Percentiles rank a stretch among this genome's conserved stretches.
phyloP scores from a whole-genome alignment of 202 grass and related monocot genomes.

The Dendrocalamus latiflorus region DNA sequence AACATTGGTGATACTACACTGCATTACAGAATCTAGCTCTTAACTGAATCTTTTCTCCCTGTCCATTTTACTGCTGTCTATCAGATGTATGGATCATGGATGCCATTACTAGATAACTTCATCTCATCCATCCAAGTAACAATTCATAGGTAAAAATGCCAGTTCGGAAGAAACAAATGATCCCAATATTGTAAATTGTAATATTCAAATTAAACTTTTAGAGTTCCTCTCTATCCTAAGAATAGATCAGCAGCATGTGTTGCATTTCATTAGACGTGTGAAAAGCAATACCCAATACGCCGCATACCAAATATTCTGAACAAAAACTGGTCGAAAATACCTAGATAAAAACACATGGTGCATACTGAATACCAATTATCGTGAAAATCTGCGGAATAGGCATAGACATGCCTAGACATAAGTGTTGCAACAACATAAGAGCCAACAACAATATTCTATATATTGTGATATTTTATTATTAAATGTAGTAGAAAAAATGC shows the following conservation, averaged over 20 bases:
- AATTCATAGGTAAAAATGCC: background rate
- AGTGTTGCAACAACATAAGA: background rate
- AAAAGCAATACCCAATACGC: background rate
- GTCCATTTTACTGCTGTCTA: background rate
- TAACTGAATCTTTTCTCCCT: background rate
- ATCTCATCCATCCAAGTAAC: background rate
- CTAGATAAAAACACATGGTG: background rate
- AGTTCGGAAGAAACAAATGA: background rate
- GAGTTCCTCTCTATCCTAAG: background rate
- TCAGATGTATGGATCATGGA: constrained; percentile 3
- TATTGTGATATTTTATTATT: background rate
- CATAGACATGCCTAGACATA: background rate
- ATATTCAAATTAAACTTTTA: background rate
- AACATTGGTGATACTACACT: background rate
- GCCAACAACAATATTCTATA: background rate
- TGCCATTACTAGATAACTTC: background rate
- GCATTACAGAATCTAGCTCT: background rate
- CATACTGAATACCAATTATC: background rate
- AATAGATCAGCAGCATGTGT: background rate
- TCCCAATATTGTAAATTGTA: background rate
- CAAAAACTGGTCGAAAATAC: background rate
- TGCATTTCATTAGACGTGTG: background rate
- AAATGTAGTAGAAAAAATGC: constrained; percentile 2
- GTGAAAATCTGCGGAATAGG: background rate
- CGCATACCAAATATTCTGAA: background rate